A percentile compares a stretch with the other conserved stretches of the same genome.
Evolutionary conservation across 208 protist species (phyloP).

Genomic region (Wallacemonas rigidus): DNA sequence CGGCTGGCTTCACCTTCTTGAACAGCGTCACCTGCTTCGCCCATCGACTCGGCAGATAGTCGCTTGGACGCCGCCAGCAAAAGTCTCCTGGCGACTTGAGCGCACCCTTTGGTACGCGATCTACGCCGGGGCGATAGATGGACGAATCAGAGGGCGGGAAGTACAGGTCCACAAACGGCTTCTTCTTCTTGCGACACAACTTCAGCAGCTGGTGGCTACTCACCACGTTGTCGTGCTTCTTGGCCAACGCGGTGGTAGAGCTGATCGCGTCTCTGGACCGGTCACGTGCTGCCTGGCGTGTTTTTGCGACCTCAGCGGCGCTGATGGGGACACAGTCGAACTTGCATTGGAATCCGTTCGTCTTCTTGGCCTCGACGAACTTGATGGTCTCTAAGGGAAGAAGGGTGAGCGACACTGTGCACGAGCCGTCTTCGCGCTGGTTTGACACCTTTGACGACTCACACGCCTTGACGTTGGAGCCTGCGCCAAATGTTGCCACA

Average conservation of each 20-base stretch:
- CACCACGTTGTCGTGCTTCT: constrained; percentile 27
- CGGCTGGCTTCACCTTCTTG: constrained; percentile 41
- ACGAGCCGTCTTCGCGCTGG: constrained; percentile 24
- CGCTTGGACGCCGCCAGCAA: constrained; percentile 51
- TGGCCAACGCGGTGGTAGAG: constrained; percentile 25
- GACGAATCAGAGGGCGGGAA: constrained; percentile 50
- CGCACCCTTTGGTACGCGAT: constrained; percentile 28
- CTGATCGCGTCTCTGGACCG: constrained; percentile 18
- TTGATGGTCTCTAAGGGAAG: constrained; percentile 43
- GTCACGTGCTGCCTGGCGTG: constrained; percentile 15
- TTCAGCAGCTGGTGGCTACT: constrained; percentile 42
- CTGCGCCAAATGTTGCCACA: constrained; percentile 42
- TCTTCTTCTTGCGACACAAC: constrained; percentile 30
- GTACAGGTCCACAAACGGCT: constrained; percentile 49
- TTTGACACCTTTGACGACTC: constrained; percentile 19
- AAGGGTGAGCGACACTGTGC: constrained; percentile 30
- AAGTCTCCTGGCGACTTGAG: constrained; percentile 31
- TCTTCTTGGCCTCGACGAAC: constrained; percentile 41
- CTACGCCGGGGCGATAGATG: constrained; percentile 48
- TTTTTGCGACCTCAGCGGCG: constrained; percentile 15
- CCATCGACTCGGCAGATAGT: constrained; percentile 53
- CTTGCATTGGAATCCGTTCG: constrained; percentile 38
- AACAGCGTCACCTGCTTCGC: constrained; percentile 45
- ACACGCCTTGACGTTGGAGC: constrained; percentile 31
- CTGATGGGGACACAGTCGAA: constrained; percentile 34